Evolutionary conservation across 768 basidiomycete genomes (phyloP).

Genomic region (Cystobasidium onofrii): DNA sequence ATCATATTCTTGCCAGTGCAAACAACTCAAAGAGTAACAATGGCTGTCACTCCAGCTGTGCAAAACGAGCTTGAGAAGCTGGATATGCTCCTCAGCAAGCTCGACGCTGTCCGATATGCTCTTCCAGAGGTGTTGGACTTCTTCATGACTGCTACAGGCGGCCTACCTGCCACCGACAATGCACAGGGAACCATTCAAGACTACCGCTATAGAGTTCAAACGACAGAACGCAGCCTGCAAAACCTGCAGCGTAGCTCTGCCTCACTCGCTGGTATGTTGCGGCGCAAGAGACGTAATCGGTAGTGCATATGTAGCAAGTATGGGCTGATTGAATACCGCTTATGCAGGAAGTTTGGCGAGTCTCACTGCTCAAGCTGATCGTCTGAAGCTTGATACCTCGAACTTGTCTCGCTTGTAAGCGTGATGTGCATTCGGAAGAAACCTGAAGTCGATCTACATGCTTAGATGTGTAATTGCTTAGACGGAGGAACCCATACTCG

Average conservation of each 20-base stretch:
- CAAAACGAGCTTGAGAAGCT: slow-evolving; percentile 25
- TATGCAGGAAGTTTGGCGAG: background rate
- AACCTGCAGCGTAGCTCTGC: background rate
- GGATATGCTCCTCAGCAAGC: slow-evolving; percentile 18
- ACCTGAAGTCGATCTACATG: too few species aligned
- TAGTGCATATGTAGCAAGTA: background rate
- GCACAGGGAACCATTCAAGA: background rate
- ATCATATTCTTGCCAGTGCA: too few species aligned
- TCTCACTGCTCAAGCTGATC: background rate
- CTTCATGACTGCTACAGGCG: background rate
- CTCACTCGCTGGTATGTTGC: background rate
- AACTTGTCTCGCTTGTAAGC: background rate
- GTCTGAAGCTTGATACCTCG: background rate
- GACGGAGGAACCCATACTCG: slow-evolving; percentile 2
- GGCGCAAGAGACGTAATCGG: background rate
- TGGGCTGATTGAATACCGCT: background rate
- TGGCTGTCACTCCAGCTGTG: background rate
- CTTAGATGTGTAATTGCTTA: background rate
- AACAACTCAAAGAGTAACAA: background rate
- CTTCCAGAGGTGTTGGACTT: slow-evolving; percentile 16
- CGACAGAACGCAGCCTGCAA: background rate
- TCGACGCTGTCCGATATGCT: slow-evolving; percentile 28
- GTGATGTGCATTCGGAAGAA: too few species aligned
- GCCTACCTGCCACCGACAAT: background rate
- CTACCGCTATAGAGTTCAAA: background rate